A percentile compares a stretch with the other conserved stretches of the same genome.
These are phyloP conservation scores for Aspergillus asperescens DNA, from an alignment of 495 filamentous ascomycete genomes.

Conservation along the genomic window DNA sequence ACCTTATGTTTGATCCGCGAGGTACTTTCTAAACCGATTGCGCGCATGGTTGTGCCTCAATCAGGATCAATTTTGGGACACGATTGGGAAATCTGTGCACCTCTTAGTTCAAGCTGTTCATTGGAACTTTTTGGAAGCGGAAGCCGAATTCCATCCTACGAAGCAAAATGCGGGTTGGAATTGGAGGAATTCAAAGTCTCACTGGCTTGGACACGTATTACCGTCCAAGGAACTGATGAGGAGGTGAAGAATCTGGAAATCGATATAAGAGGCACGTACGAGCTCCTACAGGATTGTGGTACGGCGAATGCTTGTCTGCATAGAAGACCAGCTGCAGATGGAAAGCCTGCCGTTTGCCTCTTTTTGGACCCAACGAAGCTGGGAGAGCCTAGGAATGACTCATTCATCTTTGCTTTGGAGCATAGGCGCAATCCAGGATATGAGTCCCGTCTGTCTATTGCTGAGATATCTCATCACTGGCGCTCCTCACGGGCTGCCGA, in stretches of 20 bases:
- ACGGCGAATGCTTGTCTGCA: slow-evolving; percentile 59
- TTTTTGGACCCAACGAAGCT: slow-evolving; percentile 58
- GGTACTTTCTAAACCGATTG: slow-evolving; percentile 51
- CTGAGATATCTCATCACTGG: slow-evolving; percentile 36
- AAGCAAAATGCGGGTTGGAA: slow-evolving; percentile 38
- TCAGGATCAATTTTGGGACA: slow-evolving; percentile 33
- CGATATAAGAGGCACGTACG: slow-evolving; percentile 53
- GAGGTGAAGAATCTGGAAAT: slow-evolving; percentile 28
- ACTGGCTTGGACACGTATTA: slow-evolving; percentile 38
- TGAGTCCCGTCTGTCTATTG: slow-evolving; percentile 45
- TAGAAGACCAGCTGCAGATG: slow-evolving; percentile 22
- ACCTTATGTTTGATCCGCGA: slow-evolving; percentile 39
- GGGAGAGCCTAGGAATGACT: slow-evolving; percentile 45
- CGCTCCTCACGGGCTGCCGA: slow-evolving; percentile 17
- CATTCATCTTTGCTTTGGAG: slow-evolving; percentile 59
- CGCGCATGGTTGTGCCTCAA: slow-evolving; percentile 39
- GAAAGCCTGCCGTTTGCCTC: slow-evolving; percentile 46
- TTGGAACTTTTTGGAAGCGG: slow-evolving; percentile 24
- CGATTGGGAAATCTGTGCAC: slow-evolving; percentile 49
- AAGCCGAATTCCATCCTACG: slow-evolving; percentile 21
- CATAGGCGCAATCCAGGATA: slow-evolving; percentile 48
- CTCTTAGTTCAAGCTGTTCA: slow-evolving; percentile 24
- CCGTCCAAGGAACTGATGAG: slow-evolving; percentile 27
- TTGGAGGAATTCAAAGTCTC: slow-evolving; percentile 26
- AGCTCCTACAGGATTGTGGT: slow-evolving; percentile 57